Evolutionary conservation across 805 yeast species (phyloP).

Genomic region (Aciculoconidium aculeatum): DNA sequence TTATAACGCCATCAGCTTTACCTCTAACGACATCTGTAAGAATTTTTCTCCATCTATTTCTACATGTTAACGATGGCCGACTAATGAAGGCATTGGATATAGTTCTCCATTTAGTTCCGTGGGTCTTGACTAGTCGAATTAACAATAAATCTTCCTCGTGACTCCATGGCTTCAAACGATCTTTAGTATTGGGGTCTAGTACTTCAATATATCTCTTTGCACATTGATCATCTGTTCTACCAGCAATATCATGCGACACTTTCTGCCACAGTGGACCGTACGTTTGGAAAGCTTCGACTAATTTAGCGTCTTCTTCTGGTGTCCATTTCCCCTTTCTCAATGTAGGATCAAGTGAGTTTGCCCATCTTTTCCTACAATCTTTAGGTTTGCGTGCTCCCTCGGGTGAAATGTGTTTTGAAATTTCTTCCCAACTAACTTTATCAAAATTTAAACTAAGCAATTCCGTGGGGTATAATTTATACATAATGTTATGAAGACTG

Average conservation of each 20-base stretch:
- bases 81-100: conserved; percentile 67
- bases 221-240: conserved; percentile 93
- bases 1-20: conserved; percentile 50
- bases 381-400: conserved; percentile 56
- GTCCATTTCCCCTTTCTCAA: conserved; percentile 87
- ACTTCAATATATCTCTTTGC: conserved; percentile 88
- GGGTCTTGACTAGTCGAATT: conserved; percentile 57
- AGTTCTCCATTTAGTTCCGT: conserved; percentile 88
- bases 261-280: conserved; percentile 85
- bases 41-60: conserved; percentile 89
- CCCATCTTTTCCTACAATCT: conserved; percentile 87
- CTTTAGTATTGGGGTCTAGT: conserved; percentile 73
- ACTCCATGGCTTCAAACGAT: conserved; percentile 75
- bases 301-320: conserved; percentile 62
- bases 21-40: conserved; percentile 70
- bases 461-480: conserved; percentile 25
- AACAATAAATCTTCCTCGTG: conserved; percentile 67
- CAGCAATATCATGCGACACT: conserved; percentile 68
- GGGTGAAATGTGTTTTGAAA: conserved; percentile 39
- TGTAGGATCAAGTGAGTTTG: conserved; percentile 76
- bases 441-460: conserved; percentile 28
- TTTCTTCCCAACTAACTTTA: conserved; percentile 55
- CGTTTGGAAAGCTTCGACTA: conserved; percentile 56
- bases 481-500: conserved; percentile 37
- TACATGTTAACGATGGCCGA: conserved; percentile 82